A percentile compares a stretch with the other conserved stretches of the same genome.
These are phyloP conservation scores for Vaccinium vitisidaea DNA, from an alignment of 148 eudicot species.

Conservation along the genomic window DNA sequence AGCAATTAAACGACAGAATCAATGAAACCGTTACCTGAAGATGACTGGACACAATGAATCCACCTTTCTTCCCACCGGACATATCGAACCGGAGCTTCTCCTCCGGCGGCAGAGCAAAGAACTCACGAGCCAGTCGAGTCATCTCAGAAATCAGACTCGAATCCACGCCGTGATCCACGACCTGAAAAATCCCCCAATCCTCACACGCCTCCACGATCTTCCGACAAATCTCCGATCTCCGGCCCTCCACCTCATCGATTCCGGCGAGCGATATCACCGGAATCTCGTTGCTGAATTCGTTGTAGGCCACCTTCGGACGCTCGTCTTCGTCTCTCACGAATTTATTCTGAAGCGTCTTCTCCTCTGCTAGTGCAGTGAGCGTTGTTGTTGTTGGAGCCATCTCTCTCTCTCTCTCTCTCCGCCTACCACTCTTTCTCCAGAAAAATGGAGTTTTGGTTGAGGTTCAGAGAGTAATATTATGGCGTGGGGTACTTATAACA, in stretches of 20 bases:
- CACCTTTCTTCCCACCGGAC: conserved; percentile 97
- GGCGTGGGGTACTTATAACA: background rate
- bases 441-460: background rate
- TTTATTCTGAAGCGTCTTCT: conserved; percentile 41
- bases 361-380: conserved; percentile 44
- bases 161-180: conserved; percentile 82
- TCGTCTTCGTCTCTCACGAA: conserved; percentile 91
- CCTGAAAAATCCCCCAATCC: conserved; percentile 91
- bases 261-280: conserved; percentile 84
- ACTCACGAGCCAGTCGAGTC: conserved; percentile 63
- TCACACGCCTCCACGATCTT: conserved; percentile 85
- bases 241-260: conserved; percentile 42
- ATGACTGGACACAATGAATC: conserved; percentile 93
- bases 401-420: background rate
- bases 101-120: conserved; percentile 64
- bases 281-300: conserved; percentile 62
- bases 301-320: conserved; percentile 83
- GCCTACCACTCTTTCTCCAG: background rate
- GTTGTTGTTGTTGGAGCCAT: conserved; percentile 57
- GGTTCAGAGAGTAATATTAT: background rate
- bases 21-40: conserved; percentile 55
- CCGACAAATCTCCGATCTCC: conserved; percentile 54
- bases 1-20: background rate
- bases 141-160: conserved; percentile 47
- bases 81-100: conserved; percentile 87